phyloP scores from a whole-genome alignment of 352 stramenopile species.

The Pythium guiyangense region DNA sequence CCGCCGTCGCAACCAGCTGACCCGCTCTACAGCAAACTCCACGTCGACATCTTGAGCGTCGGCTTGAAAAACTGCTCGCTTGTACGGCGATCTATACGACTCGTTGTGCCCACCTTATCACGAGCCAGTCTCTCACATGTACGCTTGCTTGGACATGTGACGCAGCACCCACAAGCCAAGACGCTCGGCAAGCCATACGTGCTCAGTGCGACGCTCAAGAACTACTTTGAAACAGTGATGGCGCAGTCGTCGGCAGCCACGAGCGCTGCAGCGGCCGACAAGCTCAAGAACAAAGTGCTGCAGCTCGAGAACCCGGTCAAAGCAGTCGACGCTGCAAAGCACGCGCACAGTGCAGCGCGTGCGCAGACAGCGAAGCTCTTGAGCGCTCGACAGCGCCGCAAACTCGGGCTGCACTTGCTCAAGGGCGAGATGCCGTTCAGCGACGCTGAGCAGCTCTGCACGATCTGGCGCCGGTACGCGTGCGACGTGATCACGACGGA shows the following conservation, averaged over 20 bases:
- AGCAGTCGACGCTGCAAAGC: slow-evolving; percentile 23
- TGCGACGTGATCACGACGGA: slow-evolving; percentile 46
- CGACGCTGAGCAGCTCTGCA: slow-evolving; percentile 54
- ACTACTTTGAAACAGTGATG: slow-evolving; percentile 29
- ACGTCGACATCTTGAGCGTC: slow-evolving; percentile 37
- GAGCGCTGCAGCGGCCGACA: slow-evolving; percentile 21
- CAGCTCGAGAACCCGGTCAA: slow-evolving; percentile 75
- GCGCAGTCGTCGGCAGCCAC: slow-evolving; percentile 1
- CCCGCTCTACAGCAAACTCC: slow-evolving; percentile 52
- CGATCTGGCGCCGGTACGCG: slow-evolving; percentile 63
- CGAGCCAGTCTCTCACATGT: not conserved
- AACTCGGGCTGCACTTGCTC: slow-evolving; percentile 51
- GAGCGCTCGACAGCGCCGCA: slow-evolving; percentile 51
- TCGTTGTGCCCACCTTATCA: not conserved
- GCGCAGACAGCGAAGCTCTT: slow-evolving; percentile 54
- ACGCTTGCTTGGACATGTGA: not conserved
- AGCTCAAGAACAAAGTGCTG: slow-evolving; percentile 78
- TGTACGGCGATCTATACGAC: slow-evolving; percentile 18
- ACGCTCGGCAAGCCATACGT: slow-evolving; percentile 20
- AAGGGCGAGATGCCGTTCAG: slow-evolving; percentile 37
- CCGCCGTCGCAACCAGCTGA: slow-evolving; percentile 19
- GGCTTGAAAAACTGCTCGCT: slow-evolving; percentile 72
- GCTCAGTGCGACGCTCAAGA: slow-evolving; percentile 30
- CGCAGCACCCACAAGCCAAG: slow-evolving; percentile 24
- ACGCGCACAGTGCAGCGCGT: slow-evolving; percentile 22